phyloP scores from a whole-genome alignment of 2,329 filamentous ascomycete species.

The Monilinia polystroma region DNA sequence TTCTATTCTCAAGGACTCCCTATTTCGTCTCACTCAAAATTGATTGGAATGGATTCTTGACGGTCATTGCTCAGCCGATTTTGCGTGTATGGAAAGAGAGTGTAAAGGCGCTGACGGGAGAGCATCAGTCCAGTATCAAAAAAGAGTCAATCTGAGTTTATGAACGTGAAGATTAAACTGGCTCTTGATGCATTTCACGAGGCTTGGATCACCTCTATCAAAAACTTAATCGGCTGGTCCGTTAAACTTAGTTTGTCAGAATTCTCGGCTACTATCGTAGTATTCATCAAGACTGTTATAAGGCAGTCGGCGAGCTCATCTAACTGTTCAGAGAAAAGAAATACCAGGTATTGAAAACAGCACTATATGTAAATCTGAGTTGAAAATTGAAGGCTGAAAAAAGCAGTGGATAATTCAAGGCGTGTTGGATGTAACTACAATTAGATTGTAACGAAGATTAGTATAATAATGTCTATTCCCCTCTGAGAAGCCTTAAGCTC shows the following conservation, averaged over 20 bases:
- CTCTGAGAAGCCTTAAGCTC: too few species aligned
- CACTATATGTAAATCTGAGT: conserved; percentile 14
- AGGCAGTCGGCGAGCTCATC: not conserved
- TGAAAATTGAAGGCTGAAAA: not conserved
- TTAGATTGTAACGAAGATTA: too few species aligned
- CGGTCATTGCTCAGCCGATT: not conserved
- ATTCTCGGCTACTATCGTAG: not conserved
- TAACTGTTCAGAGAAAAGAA: not conserved
- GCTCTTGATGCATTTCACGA: not conserved
- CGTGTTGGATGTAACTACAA: too few species aligned
- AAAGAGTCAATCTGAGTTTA: not conserved
- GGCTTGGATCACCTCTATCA: not conserved
- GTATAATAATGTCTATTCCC: too few species aligned
- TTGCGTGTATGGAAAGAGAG: not conserved
- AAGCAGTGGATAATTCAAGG: too few species aligned
- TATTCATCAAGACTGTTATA: not conserved
- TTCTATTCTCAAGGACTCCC: not conserved
- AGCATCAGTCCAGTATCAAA: not conserved
- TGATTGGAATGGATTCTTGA: conserved; percentile 5
- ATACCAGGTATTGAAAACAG: not conserved
- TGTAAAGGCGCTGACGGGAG: not conserved
- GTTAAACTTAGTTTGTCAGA: not conserved
- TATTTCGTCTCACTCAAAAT: not conserved
- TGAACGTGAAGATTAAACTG: not conserved
- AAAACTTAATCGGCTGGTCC: not conserved